These are phyloP conservation scores for Lasiodiplodia sp. DNA, from an alignment of 2,329 filamentous ascomycete species.

Conservation along the genomic window DNA sequence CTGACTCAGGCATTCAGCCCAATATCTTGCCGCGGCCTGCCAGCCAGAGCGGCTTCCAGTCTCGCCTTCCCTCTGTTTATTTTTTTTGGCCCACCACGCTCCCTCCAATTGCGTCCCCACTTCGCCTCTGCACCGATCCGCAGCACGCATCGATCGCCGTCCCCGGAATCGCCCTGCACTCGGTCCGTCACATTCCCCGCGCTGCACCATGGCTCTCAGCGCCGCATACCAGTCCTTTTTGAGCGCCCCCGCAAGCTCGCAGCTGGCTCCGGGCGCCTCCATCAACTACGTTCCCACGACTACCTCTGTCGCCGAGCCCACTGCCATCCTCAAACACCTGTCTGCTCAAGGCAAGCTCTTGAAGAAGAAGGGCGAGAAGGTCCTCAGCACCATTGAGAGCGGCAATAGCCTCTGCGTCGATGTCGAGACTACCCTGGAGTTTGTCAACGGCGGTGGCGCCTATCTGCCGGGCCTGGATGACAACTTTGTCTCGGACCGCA, in stretches of 20 bases:
- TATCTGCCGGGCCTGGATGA: conserved; percentile 91
- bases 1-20: conserved; percentile 24
- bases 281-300: conserved; percentile 89
- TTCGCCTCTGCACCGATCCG: conserved; percentile 21
- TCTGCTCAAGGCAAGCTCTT: conserved; percentile 73
- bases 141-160: conserved; percentile 24
- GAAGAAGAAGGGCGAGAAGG: conserved; percentile 81
- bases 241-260: conserved; percentile 50
- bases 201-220: conserved; percentile 46
- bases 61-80: conserved; percentile 17
- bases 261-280: conserved; percentile 54
- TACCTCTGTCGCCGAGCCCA: conserved; percentile 72
- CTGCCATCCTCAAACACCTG: conserved; percentile 85
- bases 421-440: conserved; percentile 83
- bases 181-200: conserved; percentile 23
- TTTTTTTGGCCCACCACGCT: conserved; percentile 17
- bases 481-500: conserved; percentile 88
- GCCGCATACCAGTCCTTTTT: conserved; percentile 55
- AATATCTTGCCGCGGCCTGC: conserved; percentile 25
- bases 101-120: conserved; percentile 26
- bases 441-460: conserved; percentile 79
- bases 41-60: conserved; percentile 14
- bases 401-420: conserved; percentile 75
- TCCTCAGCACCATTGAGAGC: conserved; percentile 78
- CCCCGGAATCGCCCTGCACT: background rate